These are phyloP conservation scores for Pythium aquatile DNA, from an alignment of 352 stramenopile genomes.

Conservation along the genomic window DNA sequence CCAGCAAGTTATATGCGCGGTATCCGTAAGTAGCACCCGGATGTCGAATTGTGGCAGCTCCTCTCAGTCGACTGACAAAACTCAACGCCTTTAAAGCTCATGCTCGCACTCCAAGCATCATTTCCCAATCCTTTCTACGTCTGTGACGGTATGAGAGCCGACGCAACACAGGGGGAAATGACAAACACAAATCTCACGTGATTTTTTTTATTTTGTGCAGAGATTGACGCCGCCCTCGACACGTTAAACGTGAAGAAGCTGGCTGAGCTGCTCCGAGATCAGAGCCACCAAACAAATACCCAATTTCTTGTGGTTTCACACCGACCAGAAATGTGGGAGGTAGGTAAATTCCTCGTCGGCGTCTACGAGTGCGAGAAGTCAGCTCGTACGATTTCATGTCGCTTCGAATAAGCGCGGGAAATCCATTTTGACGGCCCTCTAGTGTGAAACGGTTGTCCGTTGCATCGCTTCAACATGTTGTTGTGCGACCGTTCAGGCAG, in stretches of 20 bases:
- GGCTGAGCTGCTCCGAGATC: conserved; percentile 24
- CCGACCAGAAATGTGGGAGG: conserved; percentile 38
- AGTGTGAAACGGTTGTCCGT: conserved; percentile 18
- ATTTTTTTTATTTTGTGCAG: conserved; percentile 15
- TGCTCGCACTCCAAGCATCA: conserved; percentile 37
- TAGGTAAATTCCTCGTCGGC: conserved; percentile 24
- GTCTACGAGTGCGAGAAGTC: conserved; percentile 35
- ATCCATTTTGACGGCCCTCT: not conserved
- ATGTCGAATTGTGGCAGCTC: not conserved
- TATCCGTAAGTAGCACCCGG: conserved; percentile 26
- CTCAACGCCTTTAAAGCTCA: conserved; percentile 19
- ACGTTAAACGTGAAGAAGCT: conserved; percentile 38
- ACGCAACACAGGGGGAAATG: not conserved
- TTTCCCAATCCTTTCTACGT: conserved; percentile 41
- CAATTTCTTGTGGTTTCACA: conserved; percentile 42
- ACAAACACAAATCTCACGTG: not conserved
- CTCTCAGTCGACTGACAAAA: not conserved
- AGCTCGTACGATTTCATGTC: conserved; percentile 27
- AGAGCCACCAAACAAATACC: conserved; percentile 24
- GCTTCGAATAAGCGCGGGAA: conserved; percentile 23
- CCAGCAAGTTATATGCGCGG: conserved; percentile 39
- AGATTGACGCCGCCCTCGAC: conserved; percentile 41
- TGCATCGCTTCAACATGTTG: conserved; percentile 8
- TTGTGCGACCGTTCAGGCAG: conserved; percentile 21
- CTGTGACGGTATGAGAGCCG: conserved; percentile 32